A percentile compares a stretch with the other conserved stretches of the same genome.
phyloP scores from a whole-genome alignment of 192 early-diverging fungal species.

The Coemansia umbellata region DNA sequence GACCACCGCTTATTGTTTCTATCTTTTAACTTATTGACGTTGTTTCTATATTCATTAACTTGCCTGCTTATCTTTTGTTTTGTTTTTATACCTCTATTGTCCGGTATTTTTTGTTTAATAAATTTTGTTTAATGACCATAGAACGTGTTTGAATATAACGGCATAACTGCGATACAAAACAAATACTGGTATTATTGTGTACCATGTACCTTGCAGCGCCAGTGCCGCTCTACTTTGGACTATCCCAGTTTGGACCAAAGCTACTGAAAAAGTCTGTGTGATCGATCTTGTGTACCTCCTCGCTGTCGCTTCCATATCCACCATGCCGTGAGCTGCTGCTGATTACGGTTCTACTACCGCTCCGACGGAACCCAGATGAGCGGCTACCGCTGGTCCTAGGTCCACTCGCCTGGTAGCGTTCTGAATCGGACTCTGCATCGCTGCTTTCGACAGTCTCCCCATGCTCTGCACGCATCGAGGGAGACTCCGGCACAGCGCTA shows the following conservation, averaged over 20 bases:
- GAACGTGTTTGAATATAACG: no score
- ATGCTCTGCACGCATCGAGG: not conserved
- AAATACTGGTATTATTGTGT: no score
- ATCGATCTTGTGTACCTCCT: conserved; percentile 18
- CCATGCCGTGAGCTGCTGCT: no score
- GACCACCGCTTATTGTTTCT: not conserved
- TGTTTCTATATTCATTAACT: not conserved
- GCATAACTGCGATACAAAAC: no score
- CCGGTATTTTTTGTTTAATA: not conserved
- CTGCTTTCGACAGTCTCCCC: not conserved
- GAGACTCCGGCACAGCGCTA: conserved; percentile 44
- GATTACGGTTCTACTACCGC: no score
- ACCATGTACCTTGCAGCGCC: no score
- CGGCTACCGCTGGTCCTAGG: no score
- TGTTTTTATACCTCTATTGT: not conserved
- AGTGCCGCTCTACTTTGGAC: conserved; percentile 3
- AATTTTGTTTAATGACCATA: not conserved
- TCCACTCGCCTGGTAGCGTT: no score
- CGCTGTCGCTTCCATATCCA: not conserved
- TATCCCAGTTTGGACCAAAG: conserved; percentile 36
- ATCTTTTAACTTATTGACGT: not conserved
- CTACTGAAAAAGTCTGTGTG: conserved; percentile 28
- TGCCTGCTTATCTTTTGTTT: not conserved
- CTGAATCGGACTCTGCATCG: no score
- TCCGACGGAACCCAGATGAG: no score